Evolutionary conservation across 192 early-diverging fungal genomes (phyloP).

Genomic region (Piromyces sp.): DNA sequence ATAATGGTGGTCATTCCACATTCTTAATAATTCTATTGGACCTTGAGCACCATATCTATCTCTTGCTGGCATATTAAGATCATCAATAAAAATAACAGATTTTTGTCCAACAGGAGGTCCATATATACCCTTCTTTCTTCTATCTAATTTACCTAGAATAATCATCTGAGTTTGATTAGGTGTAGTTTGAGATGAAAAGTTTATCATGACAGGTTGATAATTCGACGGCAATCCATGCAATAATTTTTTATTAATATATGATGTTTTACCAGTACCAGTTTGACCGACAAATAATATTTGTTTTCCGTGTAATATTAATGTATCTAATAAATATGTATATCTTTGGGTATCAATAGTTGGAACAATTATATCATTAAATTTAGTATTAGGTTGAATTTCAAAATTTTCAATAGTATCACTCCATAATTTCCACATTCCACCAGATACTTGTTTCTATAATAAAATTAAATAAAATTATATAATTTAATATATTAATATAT

Average conservation of each 20-base stretch:
- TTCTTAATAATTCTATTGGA: slow-evolving; percentile 36
- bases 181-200: slow-evolving; percentile 37
- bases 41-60: slow-evolving; percentile 43
- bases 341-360: slow-evolving; percentile 39
- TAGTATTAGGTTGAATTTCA: slow-evolving; percentile 22
- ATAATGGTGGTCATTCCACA: slow-evolving; percentile 39
- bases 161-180: slow-evolving; percentile 38
- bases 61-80: slow-evolving; percentile 44
- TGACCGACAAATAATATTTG: slow-evolving; percentile 32
- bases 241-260: slow-evolving; percentile 34
- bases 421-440: slow-evolving; percentile 29
- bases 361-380: slow-evolving; percentile 43
- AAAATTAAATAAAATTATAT: slow-evolving; percentile 14
- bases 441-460: slow-evolving; percentile 11
- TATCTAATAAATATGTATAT: slow-evolving; percentile 39
- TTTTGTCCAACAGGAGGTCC: slow-evolving; percentile 32
- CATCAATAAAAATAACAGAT: slow-evolving; percentile 37
- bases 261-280: slow-evolving; percentile 46
- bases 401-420: slow-evolving; percentile 22
- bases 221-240: slow-evolving; percentile 26
- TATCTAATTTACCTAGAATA: slow-evolving; percentile 41
- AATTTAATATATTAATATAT: not conserved
- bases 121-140: slow-evolving; percentile 40
- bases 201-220: slow-evolving; percentile 37
- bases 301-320: slow-evolving; percentile 29